Conservation (phyloP, 2,329 filamentous ascomycete species). For the Dothistroma septosporum region DNA sequence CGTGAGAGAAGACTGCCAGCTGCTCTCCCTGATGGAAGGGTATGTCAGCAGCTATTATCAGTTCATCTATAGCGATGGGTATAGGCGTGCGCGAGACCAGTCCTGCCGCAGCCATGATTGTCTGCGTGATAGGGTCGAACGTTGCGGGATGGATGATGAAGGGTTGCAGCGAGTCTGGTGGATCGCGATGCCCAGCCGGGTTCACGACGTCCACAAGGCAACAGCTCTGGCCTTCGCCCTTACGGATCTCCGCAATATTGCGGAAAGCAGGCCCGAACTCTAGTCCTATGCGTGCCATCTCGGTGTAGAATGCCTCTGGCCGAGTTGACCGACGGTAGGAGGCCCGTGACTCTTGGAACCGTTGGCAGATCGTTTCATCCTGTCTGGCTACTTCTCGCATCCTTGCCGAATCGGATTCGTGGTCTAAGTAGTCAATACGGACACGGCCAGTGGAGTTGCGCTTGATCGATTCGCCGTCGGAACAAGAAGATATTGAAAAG, state of each 20-base stretch:
- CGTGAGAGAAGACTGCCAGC: too few species aligned
- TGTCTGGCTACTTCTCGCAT: not conserved
- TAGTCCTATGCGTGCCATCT: constrained; percentile 13
- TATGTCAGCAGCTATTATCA: too few species aligned
- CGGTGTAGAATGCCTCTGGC: constrained; percentile 8
- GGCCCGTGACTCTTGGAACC: too few species aligned
- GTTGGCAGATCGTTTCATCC: not conserved
- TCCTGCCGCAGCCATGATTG: too few species aligned
- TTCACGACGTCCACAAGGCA: too few species aligned
- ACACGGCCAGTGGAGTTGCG: constrained; percentile 1
- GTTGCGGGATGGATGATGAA: constrained; percentile 57
- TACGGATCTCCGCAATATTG: constrained; percentile 10
- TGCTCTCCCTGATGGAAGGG: too few species aligned
- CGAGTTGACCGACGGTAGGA: too few species aligned
- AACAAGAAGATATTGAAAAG: constrained; percentile 10
- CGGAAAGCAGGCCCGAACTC: constrained; percentile 17
- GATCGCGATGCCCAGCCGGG: too few species aligned
- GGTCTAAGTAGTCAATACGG: constrained; percentile 1
- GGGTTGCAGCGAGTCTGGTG: constrained; percentile 50
- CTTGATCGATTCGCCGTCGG: too few species aligned
- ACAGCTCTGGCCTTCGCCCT: too few species aligned
- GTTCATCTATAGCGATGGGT: too few species aligned
- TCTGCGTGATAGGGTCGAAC: constrained; percentile 31
- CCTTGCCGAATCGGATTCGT: not conserved
- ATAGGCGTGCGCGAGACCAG: too few species aligned